These are phyloP conservation scores for Reticulascus tulasneorum DNA, from an alignment of 2,329 filamentous ascomycete genomes.

Conservation along the genomic window DNA sequence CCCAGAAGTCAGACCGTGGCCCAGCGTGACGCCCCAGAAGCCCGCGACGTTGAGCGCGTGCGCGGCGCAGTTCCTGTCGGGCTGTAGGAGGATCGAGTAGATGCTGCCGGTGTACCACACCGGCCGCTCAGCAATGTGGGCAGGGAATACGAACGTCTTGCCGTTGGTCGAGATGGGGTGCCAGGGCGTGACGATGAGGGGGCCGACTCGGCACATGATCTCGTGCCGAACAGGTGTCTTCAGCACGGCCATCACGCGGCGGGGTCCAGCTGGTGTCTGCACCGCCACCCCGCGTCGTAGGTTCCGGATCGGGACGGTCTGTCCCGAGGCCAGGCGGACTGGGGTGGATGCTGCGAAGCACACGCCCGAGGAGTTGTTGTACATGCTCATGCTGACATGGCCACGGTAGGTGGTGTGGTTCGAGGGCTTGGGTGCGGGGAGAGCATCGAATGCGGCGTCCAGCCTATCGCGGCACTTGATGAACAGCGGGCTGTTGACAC, in stretches of 20 bases:
- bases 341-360: conserved; percentile 51
- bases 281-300: conserved; percentile 45
- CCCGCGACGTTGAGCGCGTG: conserved; percentile 46
- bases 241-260: conserved; percentile 47
- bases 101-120: conserved; percentile 46
- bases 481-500: conserved; percentile 48
- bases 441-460: conserved; percentile 43
- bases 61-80: conserved; percentile 34
- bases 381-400: conserved; percentile 36
- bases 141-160: conserved; percentile 44
- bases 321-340: conserved; percentile 40
- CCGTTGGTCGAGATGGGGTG: conserved; percentile 46
- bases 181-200: conserved; percentile 54
- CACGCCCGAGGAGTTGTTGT: conserved; percentile 35
- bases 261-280: conserved; percentile 44
- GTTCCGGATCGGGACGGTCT: conserved; percentile 33
- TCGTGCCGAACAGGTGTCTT: conserved; percentile 39
- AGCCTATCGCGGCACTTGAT: conserved; percentile 43
- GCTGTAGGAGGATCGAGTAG: conserved; percentile 55
- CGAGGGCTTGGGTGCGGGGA: conserved; percentile 40
- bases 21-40: conserved; percentile 55
- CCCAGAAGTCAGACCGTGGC: conserved; percentile 45
- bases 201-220: conserved; percentile 41
- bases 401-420: conserved; percentile 6
- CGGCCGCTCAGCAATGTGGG: conserved; percentile 23